These are phyloP conservation scores for Podospora tetraspora DNA, from an alignment of 495 filamentous ascomycete genomes.

Conservation along the genomic window DNA sequence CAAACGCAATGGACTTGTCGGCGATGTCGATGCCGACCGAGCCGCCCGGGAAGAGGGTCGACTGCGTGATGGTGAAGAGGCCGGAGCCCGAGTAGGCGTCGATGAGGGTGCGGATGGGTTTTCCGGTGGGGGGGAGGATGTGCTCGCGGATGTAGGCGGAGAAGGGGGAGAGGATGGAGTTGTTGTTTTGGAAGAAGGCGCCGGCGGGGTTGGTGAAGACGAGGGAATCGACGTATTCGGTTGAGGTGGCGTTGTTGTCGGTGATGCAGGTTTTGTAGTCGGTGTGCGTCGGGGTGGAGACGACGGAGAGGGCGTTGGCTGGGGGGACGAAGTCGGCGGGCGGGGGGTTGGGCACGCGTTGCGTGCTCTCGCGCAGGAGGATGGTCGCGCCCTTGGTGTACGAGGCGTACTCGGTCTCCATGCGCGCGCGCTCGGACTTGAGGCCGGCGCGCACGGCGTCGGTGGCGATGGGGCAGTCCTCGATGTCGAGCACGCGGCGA, in stretches of 20 bases:
- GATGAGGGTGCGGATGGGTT: slow-evolving; percentile 71
- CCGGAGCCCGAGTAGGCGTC: slow-evolving; percentile 97
- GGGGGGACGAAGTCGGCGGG: slow-evolving; percentile 18
- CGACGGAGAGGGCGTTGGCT: slow-evolving; percentile 27
- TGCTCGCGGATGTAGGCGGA: slow-evolving; percentile 84
- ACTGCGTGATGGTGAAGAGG: slow-evolving; percentile 92
- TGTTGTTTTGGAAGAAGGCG: slow-evolving; percentile 99
- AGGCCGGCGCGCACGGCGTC: slow-evolving; percentile 73
- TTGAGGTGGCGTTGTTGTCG: slow-evolving; percentile 69
- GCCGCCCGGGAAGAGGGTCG: slow-evolving; percentile 59
- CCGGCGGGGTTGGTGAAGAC: slow-evolving; percentile 85
- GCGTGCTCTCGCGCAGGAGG: slow-evolving; percentile 79
- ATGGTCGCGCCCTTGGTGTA: slow-evolving; percentile 83
- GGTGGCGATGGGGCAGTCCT: slow-evolving; percentile 94
- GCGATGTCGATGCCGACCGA: slow-evolving; percentile 53
- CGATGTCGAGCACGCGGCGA: slow-evolving; percentile 76
- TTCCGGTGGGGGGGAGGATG: slow-evolving; percentile 51
- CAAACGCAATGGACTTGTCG: slow-evolving; percentile 64
- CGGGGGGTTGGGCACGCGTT: slow-evolving; percentile 54
- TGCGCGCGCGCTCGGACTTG: slow-evolving; percentile 63
- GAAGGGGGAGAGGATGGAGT: slow-evolving; percentile 89
- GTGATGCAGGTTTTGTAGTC: slow-evolving; percentile 84
- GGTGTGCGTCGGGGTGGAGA: slow-evolving; percentile 44
- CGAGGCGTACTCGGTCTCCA: slow-evolving; percentile 60
- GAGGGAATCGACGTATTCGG: slow-evolving; percentile 83